These are phyloP conservation scores for Urochloa ruziziensis DNA, from an alignment of 176 grass and related monocot genomes.

Conservation along the genomic window DNA sequence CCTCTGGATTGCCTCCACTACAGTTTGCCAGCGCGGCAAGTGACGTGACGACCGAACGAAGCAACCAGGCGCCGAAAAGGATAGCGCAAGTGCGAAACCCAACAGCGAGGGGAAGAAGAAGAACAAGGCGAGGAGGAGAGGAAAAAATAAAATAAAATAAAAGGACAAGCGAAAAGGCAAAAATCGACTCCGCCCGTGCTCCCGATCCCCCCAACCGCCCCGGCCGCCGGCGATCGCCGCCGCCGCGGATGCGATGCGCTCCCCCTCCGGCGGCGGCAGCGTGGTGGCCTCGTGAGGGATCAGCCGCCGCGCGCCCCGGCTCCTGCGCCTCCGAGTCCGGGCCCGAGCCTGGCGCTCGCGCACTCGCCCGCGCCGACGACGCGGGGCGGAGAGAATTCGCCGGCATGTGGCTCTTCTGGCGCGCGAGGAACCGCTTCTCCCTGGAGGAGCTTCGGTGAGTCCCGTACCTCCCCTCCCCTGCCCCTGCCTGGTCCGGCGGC, in stretches of 20 bases:
- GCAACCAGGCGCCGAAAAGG: constrained; percentile 21
- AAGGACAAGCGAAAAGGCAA: not conserved
- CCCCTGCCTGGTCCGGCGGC: not conserved
- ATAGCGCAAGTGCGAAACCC: constrained; percentile 6
- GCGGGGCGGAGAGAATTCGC: constrained; percentile 9
- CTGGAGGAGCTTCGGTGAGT: constrained; percentile 93
- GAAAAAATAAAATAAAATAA: not conserved
- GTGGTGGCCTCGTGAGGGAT: constrained; percentile 26
- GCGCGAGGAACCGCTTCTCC: constrained; percentile 87
- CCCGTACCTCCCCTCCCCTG: not conserved
- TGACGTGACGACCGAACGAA: constrained; percentile 6
- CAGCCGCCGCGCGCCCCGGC: not conserved
- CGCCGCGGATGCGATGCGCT: constrained; percentile 59
- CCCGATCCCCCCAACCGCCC: not conserved
- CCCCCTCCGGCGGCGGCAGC: constrained; percentile 20
- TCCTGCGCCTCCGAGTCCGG: not conserved
- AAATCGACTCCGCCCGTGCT: not conserved
- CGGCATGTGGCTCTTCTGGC: constrained; percentile 97
- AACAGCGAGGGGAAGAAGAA: not conserved
- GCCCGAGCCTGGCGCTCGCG: not conserved
- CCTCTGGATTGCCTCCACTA: not conserved
- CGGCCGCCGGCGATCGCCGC: constrained; percentile 34
- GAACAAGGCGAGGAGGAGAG: too few species aligned
- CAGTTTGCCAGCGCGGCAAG: constrained; percentile 6
- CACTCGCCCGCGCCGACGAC: not conserved